phyloP scores from a whole-genome alignment of 2,329 filamentous ascomycete genomes.

The Sclerotinia nivalis region DNA sequence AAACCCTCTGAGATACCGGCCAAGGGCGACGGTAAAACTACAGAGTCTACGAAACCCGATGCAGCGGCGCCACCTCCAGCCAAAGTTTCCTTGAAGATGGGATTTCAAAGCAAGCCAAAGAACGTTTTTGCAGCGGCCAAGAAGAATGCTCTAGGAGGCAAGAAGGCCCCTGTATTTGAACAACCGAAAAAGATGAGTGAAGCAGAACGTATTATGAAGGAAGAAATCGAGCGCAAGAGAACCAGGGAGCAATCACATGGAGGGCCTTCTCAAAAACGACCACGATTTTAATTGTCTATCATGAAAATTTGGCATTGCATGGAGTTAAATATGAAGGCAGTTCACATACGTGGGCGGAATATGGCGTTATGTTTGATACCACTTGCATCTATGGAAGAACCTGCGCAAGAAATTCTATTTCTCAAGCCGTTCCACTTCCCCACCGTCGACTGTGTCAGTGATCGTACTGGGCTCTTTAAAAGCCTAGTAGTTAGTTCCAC shows the following conservation, averaged over 20 bases:
- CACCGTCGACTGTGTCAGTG: not conserved
- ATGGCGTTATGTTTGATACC: slow-evolving; percentile 36
- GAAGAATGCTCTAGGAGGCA: slow-evolving; percentile 71
- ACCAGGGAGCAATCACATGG: slow-evolving; percentile 45
- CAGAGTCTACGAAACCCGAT: not conserved
- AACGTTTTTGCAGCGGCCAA: slow-evolving; percentile 70
- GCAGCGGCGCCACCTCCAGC: slow-evolving; percentile 26
- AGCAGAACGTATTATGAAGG: slow-evolving; percentile 85
- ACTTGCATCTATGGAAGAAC: slow-evolving; percentile 32
- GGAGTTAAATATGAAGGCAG: slow-evolving; percentile 28
- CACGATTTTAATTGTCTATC: slow-evolving; percentile 17
- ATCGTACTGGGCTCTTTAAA: not conserved
- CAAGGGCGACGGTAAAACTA: not conserved
- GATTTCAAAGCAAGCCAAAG: slow-evolving; percentile 66
- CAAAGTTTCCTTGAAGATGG: slow-evolving; percentile 65
- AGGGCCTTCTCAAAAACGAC: slow-evolving; percentile 21
- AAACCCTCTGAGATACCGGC: not conserved
- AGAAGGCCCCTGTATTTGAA: slow-evolving; percentile 60
- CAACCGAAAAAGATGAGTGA: slow-evolving; percentile 84
- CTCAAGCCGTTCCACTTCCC: not conserved
- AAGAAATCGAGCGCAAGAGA: slow-evolving; percentile 73
- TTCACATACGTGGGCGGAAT: slow-evolving; percentile 16
- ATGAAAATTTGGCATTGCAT: slow-evolving; percentile 17
- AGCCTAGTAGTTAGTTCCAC: not conserved
- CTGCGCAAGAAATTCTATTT: not conserved